Evolutionary conservation across 2,329 filamentous ascomycete genomes (phyloP).

Genomic region (Aspergillus brunneoviolaceus): DNA sequence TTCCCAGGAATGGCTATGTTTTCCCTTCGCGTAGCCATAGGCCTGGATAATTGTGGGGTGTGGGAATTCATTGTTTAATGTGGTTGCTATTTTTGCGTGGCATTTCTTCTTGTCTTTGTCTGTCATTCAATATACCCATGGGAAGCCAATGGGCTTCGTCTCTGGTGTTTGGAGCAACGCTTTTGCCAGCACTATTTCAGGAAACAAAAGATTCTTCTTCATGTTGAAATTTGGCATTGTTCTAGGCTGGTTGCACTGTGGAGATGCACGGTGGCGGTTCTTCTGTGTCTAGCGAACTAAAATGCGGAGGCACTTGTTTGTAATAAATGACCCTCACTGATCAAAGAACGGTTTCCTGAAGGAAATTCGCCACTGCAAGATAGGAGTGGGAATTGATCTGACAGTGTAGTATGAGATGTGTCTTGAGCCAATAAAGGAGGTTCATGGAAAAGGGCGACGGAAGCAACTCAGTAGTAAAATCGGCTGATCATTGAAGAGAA

Average conservation of each 20-base stretch:
- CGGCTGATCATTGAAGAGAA: too few species aligned
- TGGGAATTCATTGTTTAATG: not conserved
- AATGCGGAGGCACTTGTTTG: not conserved
- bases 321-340: not conserved
- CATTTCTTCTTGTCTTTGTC: conserved; percentile 2
- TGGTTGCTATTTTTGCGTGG: not conserved
- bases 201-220: not conserved
- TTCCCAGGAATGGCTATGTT: not conserved
- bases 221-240: not conserved
- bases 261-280: not conserved
- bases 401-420: not conserved
- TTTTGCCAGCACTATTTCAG: not conserved
- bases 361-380: not conserved
- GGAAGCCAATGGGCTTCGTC: conserved; percentile 7
- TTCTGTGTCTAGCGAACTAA: not conserved
- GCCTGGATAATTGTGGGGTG: not conserved
- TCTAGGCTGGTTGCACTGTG: not conserved
- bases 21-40: not conserved
- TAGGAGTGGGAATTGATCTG: not conserved
- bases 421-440: not conserved
- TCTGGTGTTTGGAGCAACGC: conserved; percentile 12
- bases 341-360: not conserved
- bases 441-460: not conserved
- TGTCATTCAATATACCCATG: conserved; percentile 14
- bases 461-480: too few species aligned